phyloP scores from a whole-genome alignment of 805 yeast species.

The Scheffersomyces lignosus region DNA sequence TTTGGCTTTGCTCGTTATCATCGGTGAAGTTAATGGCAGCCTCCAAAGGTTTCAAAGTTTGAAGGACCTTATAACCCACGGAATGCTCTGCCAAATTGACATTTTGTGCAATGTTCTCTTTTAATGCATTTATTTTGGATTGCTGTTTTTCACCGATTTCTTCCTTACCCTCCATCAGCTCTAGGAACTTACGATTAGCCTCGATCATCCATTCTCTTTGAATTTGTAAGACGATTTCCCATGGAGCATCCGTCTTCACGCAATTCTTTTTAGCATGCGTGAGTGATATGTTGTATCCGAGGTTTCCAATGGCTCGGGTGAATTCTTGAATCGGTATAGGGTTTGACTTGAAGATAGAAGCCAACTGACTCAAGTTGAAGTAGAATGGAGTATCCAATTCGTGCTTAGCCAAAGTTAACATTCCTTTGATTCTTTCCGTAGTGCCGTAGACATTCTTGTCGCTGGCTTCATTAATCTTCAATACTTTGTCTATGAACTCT shows the following conservation, averaged over 20 bases:
- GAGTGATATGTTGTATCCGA: constrained; percentile 78
- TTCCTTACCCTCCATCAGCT: constrained; percentile 17
- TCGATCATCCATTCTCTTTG: constrained; percentile 57
- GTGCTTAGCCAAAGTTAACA: constrained; percentile 78
- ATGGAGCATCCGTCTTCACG: constrained; percentile 88
- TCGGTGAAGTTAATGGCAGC: constrained; percentile 58
- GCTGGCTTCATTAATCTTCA: constrained; percentile 52
- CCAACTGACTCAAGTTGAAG: constrained; percentile 73
- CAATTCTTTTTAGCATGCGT: constrained; percentile 89
- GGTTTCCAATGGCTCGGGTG: constrained; percentile 78
- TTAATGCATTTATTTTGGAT: constrained; percentile 20
- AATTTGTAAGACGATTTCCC: constrained; percentile 73
- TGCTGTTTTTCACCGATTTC: constrained; percentile 5
- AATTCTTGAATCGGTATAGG: constrained; percentile 77
- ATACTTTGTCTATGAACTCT: constrained; percentile 63
- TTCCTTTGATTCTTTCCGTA: constrained; percentile 81
- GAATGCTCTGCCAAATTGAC: constrained; percentile 40
- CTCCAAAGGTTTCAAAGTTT: constrained; percentile 28
- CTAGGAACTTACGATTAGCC: constrained; percentile 28
- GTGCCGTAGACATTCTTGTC: constrained; percentile 71
- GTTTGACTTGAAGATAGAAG: constrained; percentile 75
- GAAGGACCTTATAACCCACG: constrained; percentile 59
- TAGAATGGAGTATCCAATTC: constrained; percentile 76
- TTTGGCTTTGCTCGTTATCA: constrained; percentile 55
- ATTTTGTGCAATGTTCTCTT: constrained; percentile 32